phyloP scores from a whole-genome alignment of 352 stramenopile species.

The Phytopythium boreale region DNA sequence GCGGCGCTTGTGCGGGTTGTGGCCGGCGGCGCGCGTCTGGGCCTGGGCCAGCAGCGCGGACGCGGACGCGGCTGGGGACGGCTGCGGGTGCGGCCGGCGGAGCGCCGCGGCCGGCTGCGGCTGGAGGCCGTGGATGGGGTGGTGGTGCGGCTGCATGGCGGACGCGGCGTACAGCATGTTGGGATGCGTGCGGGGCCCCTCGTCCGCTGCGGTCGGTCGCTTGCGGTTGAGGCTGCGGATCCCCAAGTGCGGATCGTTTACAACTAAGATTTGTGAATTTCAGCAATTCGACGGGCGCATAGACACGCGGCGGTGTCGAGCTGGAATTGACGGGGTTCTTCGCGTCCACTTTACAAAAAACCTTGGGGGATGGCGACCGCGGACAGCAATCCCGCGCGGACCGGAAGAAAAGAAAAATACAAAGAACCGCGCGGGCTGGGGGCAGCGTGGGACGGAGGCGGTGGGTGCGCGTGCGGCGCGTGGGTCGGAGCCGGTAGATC shows the following conservation, averaged over 20 bases:
- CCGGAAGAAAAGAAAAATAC: not conserved
- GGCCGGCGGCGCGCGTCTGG: no score
- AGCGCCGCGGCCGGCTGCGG: not conserved
- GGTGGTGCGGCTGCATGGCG: not conserved
- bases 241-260: not conserved
- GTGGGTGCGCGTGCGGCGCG: no score
- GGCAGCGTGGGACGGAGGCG: no score
- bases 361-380: not conserved
- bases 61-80: not conserved
- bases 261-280: no score
- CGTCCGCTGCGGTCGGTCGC: no score
- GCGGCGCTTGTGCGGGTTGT: constrained; percentile 2
- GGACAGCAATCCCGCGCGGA: not conserved
- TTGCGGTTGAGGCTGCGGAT: not conserved
- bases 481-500: no score
- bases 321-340: constrained; percentile 4
- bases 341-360: constrained; percentile 8
- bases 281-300: not conserved
- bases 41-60: no score
- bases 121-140: not conserved
- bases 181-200: not conserved
- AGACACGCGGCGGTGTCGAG: constrained; percentile 7
- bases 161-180: constrained; percentile 1
- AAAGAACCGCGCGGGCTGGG: not conserved
- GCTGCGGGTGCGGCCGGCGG: not conserved